Conservation (phyloP, 2,329 filamentous ascomycete species). For the Colletotrichum endophyticum region DNA sequence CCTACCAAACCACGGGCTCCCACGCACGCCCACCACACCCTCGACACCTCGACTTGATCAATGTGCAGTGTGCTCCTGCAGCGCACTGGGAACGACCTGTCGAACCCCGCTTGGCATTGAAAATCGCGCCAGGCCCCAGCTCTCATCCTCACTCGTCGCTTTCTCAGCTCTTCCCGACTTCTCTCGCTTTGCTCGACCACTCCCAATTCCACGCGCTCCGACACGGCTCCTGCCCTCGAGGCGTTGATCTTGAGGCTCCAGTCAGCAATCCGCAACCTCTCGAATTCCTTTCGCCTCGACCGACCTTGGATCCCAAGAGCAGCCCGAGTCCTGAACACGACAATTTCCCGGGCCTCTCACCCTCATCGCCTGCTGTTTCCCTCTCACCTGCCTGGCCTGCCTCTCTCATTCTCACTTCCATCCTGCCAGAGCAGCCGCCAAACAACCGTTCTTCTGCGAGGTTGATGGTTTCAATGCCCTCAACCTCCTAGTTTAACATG, state of each 20-base stretch:
- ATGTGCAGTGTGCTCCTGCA: constrained; percentile 11
- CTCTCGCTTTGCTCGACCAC: neutral
- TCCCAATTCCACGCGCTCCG: neutral
- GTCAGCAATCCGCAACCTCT: neutral
- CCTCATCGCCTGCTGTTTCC: neutral
- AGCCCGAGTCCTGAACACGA: neutral
- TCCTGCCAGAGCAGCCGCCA: neutral
- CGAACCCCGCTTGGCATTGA: constrained; percentile 24
- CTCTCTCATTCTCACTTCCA: neutral
- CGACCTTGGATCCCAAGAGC: neutral
- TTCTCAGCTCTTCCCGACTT: neutral
- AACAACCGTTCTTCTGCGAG: neutral
- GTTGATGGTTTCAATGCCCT: constrained; percentile 21
- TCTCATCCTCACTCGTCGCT: neutral
- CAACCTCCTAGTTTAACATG: constrained; percentile 37
- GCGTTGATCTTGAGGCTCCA: neutral
- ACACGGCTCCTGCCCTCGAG: neutral
- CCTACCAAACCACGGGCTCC: neutral
- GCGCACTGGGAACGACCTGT: constrained; percentile 16
- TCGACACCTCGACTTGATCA: constrained; percentile 8
- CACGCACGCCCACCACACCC: neutral
- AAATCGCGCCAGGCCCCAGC: constrained; percentile 22
- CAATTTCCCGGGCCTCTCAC: neutral
- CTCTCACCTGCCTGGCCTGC: neutral
- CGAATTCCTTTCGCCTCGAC: neutral